Conservation (phyloP, 495 filamentous ascomycete species). For the Trichoderma reesei region DNA sequence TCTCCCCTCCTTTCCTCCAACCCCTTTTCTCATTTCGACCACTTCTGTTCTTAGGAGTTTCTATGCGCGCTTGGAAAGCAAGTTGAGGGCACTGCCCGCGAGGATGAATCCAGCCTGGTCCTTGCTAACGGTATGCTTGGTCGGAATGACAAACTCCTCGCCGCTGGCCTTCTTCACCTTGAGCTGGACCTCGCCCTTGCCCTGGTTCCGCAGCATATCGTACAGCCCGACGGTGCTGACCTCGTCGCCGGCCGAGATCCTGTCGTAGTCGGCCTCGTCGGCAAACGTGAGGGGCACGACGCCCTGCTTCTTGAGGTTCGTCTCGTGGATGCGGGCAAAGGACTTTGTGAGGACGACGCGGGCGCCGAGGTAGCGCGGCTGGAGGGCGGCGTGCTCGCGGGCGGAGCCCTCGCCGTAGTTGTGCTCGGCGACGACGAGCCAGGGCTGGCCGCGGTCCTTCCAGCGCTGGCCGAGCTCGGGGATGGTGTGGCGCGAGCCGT, state of each 20-base stretch:
- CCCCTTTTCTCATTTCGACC: background rate
- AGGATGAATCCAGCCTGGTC: slow-evolving; percentile 88
- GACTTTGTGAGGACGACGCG: slow-evolving; percentile 80
- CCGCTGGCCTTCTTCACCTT: slow-evolving; percentile 54
- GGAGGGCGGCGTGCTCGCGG: slow-evolving; percentile 91
- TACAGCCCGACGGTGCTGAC: slow-evolving; percentile 74
- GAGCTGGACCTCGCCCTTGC: slow-evolving; percentile 66
- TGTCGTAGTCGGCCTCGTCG: slow-evolving; percentile 78
- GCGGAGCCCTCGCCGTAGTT: slow-evolving; percentile 98
- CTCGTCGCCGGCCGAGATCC: slow-evolving; percentile 67
- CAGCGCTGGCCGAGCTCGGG: slow-evolving; percentile 78
- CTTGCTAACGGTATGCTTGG: slow-evolving; percentile 70
- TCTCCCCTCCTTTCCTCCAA: background rate
- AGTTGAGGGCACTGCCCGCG: slow-evolving; percentile 87
- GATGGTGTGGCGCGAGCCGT: slow-evolving; percentile 56
- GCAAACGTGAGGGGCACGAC: slow-evolving; percentile 87
- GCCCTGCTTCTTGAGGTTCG: slow-evolving; percentile 98
- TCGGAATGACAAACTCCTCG: slow-evolving; percentile 48
- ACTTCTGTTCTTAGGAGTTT: background rate
- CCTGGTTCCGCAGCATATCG: slow-evolving; percentile 68
- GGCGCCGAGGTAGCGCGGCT: slow-evolving; percentile 86
- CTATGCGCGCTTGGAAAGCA: slow-evolving; percentile 49
- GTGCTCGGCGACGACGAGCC: slow-evolving; percentile 92
- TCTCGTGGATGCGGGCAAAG: slow-evolving; percentile 97
- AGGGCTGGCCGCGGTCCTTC: slow-evolving; percentile 59